Percentiles rank a stretch among this genome's conserved stretches.
phyloP scores from a whole-genome alignment of 306 rosid genomes.

The Parietaria judaica region DNA sequence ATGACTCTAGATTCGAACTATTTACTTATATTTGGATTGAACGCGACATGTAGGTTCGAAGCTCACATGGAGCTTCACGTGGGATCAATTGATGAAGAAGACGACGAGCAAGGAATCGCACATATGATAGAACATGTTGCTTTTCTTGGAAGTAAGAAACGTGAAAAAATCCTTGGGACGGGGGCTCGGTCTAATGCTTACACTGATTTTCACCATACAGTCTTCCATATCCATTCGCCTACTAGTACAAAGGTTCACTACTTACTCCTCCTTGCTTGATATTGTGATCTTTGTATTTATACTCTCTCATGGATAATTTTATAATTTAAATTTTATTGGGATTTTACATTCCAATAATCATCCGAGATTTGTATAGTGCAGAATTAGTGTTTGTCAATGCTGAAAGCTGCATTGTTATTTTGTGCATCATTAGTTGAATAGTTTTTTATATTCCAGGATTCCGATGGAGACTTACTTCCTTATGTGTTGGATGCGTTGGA shows the following conservation, averaged over 20 bases:
- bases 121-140: conserved; percentile 99
- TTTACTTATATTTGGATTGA: conserved; percentile 8
- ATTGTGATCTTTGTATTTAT: neutral
- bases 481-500: conserved; percentile 87
- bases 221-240: conserved; percentile 97
- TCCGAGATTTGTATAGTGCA: neutral
- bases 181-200: conserved; percentile 99
- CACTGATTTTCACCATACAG: conserved; percentile 98
- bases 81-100: conserved; percentile 95
- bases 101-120: conserved; percentile 95
- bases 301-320: neutral
- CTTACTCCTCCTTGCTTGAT: conserved; percentile 4
- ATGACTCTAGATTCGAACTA: neutral
- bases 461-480: conserved; percentile 92
- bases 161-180: conserved; percentile 95
- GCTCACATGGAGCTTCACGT: conserved; percentile 98
- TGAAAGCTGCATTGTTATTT: neutral
- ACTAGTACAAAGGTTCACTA: conserved; percentile 63
- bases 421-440: neutral
- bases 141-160: conserved; percentile 98
- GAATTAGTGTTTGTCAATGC: too few species aligned
- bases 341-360: neutral
- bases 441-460: conserved; percentile 53
- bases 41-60: conserved; percentile 63
- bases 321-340: neutral